A percentile compares a stretch with the other conserved stretches of the same genome.
These are phyloP conservation scores for Talaromyces piceae DNA, from an alignment of 2,329 filamentous ascomycete species.

Conservation along the genomic window DNA sequence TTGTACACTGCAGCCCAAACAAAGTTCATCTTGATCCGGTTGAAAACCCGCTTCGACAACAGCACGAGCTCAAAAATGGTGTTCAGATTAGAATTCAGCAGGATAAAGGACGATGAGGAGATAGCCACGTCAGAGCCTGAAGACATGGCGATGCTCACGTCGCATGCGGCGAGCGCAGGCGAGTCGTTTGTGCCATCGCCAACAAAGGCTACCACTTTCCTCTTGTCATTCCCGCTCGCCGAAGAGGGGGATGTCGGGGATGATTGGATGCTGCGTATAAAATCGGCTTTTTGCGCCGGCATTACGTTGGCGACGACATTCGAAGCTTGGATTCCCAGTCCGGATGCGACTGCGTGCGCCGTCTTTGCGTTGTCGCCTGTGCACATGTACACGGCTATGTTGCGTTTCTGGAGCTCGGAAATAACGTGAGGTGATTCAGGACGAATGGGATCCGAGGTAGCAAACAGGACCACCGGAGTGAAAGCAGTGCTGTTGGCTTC, in stretches of 20 bases:
- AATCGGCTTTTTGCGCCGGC: constrained; percentile 64
- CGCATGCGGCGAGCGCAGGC: constrained; percentile 69
- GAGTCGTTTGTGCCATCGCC: constrained; percentile 85
- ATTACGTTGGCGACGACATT: constrained; percentile 85
- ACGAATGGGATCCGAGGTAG: constrained; percentile 74
- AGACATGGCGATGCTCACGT: constrained; percentile 76
- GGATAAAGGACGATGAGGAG: constrained; percentile 71
- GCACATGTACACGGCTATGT: constrained; percentile 80
- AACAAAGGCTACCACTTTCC: constrained; percentile 65
- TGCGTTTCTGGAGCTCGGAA: constrained; percentile 53
- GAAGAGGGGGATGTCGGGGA: constrained; percentile 9
- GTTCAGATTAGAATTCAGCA: constrained; percentile 62
- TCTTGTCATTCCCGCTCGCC: constrained; percentile 38
- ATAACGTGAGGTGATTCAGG: constrained; percentile 63
- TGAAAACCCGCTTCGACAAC: constrained; percentile 65
- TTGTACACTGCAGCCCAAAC: constrained; percentile 82
- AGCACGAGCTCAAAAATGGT: constrained; percentile 66
- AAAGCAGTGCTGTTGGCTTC: constrained; percentile 17
- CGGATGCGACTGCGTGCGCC: constrained; percentile 66
- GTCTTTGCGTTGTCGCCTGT: constrained; percentile 87
- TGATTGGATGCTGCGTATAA: constrained; percentile 31
- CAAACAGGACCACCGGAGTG: constrained; percentile 59
- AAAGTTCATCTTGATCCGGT: constrained; percentile 77
- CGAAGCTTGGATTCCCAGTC: constrained; percentile 62
- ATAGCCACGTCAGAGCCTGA: constrained; percentile 77